phyloP scores from a whole-genome alignment of 148 eudicot species.

The Vaccinium myrtillus region DNA sequence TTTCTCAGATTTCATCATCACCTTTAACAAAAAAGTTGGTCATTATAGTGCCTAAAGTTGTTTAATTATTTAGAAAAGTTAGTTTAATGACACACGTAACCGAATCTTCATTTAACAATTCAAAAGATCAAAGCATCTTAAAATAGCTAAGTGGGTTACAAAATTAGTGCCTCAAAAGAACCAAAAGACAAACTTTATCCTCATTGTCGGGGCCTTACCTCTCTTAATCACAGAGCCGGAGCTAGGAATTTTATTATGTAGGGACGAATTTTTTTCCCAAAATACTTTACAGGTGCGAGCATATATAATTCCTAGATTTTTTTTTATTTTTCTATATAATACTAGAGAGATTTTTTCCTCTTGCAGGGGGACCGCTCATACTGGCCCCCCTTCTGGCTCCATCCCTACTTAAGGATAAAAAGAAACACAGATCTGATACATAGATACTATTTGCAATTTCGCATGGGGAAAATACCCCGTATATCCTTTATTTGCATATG shows the following conservation, averaged over 20 bases:
- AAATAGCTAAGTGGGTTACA: not conserved
- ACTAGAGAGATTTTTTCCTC: no score
- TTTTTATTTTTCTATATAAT: no score
- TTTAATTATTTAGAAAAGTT: not conserved
- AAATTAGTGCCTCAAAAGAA: slow-evolving; percentile 3
- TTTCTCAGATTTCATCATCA: not conserved
- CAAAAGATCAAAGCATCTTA: slow-evolving; percentile 2
- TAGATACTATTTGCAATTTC: not conserved
- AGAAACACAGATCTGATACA: not conserved
- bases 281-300: no score
- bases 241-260: no score
- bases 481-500: not conserved
- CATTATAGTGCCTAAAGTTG: not conserved
- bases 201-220: not conserved
- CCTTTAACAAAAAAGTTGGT: not conserved
- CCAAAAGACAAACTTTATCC: slow-evolving; percentile 1
- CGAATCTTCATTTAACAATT: slow-evolving; percentile 17
- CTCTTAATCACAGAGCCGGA: no score
- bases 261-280: no score
- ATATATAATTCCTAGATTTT: no score
- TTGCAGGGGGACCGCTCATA: no score
- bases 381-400: no score
- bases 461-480: not conserved
- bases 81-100: not conserved
- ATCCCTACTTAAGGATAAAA: not conserved